phyloP scores from a whole-genome alignment of 441 rosid species.

The Erodium texanum region DNA sequence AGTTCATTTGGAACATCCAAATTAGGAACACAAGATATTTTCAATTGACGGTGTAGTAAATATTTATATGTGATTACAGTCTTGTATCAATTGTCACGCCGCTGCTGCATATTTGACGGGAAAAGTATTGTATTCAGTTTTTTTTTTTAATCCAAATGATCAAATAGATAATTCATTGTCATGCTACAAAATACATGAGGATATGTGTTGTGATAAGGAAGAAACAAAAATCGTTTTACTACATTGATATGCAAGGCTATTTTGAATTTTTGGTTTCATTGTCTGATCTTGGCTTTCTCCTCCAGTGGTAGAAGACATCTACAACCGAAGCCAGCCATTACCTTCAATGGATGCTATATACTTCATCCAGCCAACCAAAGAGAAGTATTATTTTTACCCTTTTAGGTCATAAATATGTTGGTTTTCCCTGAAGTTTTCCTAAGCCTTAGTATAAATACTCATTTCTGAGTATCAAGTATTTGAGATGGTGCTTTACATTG shows the following conservation, averaged over 20 bases:
- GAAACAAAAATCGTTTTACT: background rate
- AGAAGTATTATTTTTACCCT: conserved; percentile 43
- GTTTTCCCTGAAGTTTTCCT: background rate
- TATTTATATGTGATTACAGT: background rate
- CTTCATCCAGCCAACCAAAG: conserved; percentile 84
- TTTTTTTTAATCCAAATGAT: background rate
- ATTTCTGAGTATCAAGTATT: too few relatives aligned
- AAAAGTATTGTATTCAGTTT: background rate
- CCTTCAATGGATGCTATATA: conserved; percentile 88
- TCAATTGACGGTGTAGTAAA: background rate
- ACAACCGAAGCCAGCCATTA: conserved; percentile 75
- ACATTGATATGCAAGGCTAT: background rate
- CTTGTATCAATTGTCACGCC: background rate
- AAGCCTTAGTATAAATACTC: background rate
- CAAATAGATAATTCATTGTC: background rate
- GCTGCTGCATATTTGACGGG: background rate
- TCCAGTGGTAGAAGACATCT: conserved; percentile 89
- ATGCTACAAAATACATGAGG: background rate
- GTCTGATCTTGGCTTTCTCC: conserved; percentile 9
- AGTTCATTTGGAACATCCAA: background rate
- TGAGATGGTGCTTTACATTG: too few relatives aligned
- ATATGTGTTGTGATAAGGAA: conserved; percentile 4
- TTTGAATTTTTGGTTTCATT: conserved; percentile 3
- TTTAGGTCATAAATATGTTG: background rate
- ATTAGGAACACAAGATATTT: background rate